A percentile compares a stretch with the other conserved stretches of the same genome.
phyloP scores from a whole-genome alignment of 2,329 filamentous ascomycete species.

The Fusarium falciforme region DNA sequence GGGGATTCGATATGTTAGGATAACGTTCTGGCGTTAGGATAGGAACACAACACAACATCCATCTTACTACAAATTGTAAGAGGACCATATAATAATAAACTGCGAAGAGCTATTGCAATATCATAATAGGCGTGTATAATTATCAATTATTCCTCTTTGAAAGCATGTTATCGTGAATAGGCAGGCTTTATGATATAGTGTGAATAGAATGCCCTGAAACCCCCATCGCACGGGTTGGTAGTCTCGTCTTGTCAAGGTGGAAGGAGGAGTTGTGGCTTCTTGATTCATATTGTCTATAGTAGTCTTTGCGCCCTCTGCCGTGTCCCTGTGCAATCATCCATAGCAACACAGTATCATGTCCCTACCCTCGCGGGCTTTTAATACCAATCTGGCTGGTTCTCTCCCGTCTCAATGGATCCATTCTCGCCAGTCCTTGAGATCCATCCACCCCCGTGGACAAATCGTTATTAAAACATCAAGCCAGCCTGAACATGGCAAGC shows the following conservation, averaged over 20 bases:
- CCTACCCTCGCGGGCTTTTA: constrained; percentile 9
- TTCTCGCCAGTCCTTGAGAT: background rate
- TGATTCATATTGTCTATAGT: background rate
- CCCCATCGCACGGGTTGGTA: background rate
- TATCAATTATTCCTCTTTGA: background rate
- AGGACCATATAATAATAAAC: background rate
- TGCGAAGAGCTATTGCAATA: background rate
- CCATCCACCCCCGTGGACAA: background rate
- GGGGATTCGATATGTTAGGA: background rate
- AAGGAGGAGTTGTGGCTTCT: background rate
- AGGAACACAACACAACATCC: background rate
- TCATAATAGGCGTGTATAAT: background rate
- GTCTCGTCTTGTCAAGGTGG: background rate
- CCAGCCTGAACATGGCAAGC: background rate
- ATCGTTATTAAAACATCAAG: background rate
- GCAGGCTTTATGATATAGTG: background rate
- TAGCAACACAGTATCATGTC: background rate
- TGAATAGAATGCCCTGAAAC: background rate
- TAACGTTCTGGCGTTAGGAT: background rate
- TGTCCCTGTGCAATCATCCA: background rate
- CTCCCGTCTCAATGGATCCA: background rate
- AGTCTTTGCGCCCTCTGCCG: background rate
- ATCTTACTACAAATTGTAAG: background rate
- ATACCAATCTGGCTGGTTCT: background rate
- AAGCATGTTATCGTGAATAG: background rate